Percentiles rank a stretch among this genome's conserved stretches.
Evolutionary conservation across 306 rosid species (phyloP).

Genomic region (Vigna trinervia): DNA sequence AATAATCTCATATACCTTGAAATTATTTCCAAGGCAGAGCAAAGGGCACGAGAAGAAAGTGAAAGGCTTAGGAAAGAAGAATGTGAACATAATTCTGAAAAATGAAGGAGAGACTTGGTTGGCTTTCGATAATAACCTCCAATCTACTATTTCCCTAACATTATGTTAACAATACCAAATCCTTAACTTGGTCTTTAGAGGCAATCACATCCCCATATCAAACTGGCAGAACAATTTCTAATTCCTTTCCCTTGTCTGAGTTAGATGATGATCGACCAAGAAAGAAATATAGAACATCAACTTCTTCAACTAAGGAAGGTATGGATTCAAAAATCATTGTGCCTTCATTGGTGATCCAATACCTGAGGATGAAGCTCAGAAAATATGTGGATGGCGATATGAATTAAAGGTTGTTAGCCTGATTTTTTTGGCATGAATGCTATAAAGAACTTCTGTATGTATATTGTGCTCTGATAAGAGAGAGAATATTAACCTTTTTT

Average conservation of each 20-base stretch:
- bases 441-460: slow-evolving; percentile 4
- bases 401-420: slow-evolving; percentile 71
- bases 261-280: slow-evolving; percentile 48
- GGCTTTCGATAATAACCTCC: too few relatives aligned
- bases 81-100: too few relatives aligned
- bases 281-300: slow-evolving; percentile 48
- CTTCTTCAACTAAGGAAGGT: slow-evolving; percentile 35
- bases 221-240: slow-evolving; percentile 44
- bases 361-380: slow-evolving; percentile 78
- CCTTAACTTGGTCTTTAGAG: slow-evolving; percentile 45
- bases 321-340: slow-evolving; percentile 25
- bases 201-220: slow-evolving; percentile 40
- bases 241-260: slow-evolving; percentile 46
- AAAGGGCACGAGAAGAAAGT: too few relatives aligned
- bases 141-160: too few relatives aligned
- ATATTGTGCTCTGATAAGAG: not conserved
- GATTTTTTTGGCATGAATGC: slow-evolving; percentile 25
- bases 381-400: slow-evolving; percentile 95
- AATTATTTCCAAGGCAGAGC: too few relatives aligned
- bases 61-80: too few relatives aligned
- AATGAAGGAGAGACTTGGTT: too few relatives aligned
- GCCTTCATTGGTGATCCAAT: slow-evolving; percentile 83
- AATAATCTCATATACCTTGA: too few relatives aligned
- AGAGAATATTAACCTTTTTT: not conserved
- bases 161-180: not conserved